A percentile compares a stretch with the other conserved stretches of the same genome.
Conservation (phyloP, 2,329 filamentous ascomycete species). For the Claviceps purpurea region DNA sequence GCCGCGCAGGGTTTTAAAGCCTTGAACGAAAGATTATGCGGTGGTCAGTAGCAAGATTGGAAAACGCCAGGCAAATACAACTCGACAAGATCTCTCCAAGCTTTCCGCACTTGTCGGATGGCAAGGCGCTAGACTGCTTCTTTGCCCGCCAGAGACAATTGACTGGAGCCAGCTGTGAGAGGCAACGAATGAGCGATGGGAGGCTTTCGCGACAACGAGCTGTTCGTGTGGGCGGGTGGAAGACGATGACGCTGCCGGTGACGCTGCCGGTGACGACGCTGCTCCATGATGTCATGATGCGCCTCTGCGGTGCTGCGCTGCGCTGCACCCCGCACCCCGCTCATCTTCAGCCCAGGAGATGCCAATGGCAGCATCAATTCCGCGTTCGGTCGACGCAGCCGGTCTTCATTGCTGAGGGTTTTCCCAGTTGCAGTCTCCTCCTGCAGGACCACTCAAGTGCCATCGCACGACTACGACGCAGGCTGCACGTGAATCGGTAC, state of each 20-base stretch:
- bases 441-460: too few species aligned
- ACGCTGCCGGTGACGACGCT: slow-evolving; percentile 13
- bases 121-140: neutral
- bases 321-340: too few species aligned
- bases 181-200: neutral
- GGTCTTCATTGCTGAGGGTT: too few species aligned
- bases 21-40: neutral
- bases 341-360: too few species aligned
- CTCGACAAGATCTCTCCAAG: too few species aligned
- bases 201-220: neutral
- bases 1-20: slow-evolving; percentile 3
- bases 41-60: neutral
- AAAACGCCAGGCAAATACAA: neutral
- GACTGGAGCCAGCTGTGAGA: neutral
- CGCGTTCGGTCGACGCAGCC: too few species aligned
- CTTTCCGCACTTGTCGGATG: neutral
- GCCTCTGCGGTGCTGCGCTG: neutral
- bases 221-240: neutral
- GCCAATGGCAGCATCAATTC: too few species aligned
- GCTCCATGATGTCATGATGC: slow-evolving; percentile 22
- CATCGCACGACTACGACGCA: too few species aligned
- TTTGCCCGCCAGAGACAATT: neutral
- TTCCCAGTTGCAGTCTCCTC: too few species aligned
- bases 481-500: too few species aligned
- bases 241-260: neutral